These are phyloP conservation scores for Termitomyces sp. DNA, from an alignment of 768 basidiomycete species.

Conservation along the genomic window DNA sequence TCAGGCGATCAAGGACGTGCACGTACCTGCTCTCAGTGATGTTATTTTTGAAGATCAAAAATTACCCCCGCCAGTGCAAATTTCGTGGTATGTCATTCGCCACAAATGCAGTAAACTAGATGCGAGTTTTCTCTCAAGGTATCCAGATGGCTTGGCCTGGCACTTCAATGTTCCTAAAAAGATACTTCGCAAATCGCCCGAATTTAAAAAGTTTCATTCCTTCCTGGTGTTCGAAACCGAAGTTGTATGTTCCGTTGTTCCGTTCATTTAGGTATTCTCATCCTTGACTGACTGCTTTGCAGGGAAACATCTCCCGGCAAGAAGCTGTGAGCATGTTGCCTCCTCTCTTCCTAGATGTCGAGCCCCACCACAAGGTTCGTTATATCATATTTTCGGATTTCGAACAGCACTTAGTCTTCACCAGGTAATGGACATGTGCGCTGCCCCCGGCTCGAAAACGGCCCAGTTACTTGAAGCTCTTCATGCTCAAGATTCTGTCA, in stretches of 20 bases:
- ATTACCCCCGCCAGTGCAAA: conserved; percentile 75
- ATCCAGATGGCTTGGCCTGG: conserved; percentile 95
- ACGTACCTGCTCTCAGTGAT: conserved; percentile 73
- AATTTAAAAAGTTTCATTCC: conserved; percentile 93
- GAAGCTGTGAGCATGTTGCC: conserved; percentile 99
- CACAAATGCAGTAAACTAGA: neutral
- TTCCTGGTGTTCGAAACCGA: conserved; percentile 98
- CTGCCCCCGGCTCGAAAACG: conserved; percentile 97
- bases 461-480: conserved; percentile 95
- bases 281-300: neutral
- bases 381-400: neutral
- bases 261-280: neutral
- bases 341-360: conserved; percentile 90
- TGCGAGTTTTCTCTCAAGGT: conserved; percentile 49
- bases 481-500: conserved; percentile 71
- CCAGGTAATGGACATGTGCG: conserved; percentile 95
- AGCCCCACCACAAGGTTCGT: conserved; percentile 77
- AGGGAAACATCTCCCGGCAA: conserved; percentile 96
- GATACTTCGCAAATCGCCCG: conserved; percentile 78
- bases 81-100: conserved; percentile 65
- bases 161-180: conserved; percentile 91
- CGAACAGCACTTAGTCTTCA: conserved; percentile 1
- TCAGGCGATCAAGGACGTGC: conserved; percentile 66
- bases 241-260: conserved; percentile 71
- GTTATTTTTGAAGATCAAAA: conserved; percentile 72